These are phyloP conservation scores for Coemansia sp. DNA, from an alignment of 371 early-diverging fungal genomes.

Conservation along the genomic window DNA sequence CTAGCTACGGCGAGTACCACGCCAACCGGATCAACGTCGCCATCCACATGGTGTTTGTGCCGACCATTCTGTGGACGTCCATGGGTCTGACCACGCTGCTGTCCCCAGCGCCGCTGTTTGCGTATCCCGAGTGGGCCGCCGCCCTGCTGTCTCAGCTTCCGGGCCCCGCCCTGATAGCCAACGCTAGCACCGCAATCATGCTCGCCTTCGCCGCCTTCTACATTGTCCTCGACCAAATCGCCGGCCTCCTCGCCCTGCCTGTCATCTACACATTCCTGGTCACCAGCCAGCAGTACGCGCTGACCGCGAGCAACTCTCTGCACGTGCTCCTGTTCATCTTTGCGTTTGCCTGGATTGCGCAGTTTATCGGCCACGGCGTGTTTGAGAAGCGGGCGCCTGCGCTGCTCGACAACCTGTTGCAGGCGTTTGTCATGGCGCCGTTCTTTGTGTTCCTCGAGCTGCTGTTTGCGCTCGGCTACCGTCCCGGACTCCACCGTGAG, in stretches of 20 bases:
- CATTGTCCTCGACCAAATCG: constrained; percentile 72
- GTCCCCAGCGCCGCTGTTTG: constrained; percentile 38
- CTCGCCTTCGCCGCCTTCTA: constrained; percentile 72
- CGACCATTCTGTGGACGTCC: constrained; percentile 82
- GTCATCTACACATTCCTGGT: constrained; percentile 60
- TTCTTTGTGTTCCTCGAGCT: constrained; percentile 91
- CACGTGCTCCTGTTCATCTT: constrained; percentile 62
- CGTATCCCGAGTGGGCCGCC: constrained; percentile 29
- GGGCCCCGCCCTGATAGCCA: constrained; percentile 53
- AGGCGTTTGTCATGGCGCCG: constrained; percentile 91
- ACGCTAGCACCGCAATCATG: constrained; percentile 60
- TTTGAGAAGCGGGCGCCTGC: constrained; percentile 89
- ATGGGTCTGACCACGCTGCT: constrained; percentile 55
- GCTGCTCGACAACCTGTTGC: constrained; percentile 78
- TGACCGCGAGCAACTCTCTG: constrained; percentile 56
- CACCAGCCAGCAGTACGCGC: constrained; percentile 60
- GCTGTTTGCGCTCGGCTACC: constrained; percentile 84
- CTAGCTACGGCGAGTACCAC: constrained; percentile 79
- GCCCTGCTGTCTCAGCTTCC: constrained; percentile 30
- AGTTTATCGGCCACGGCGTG: constrained; percentile 85
- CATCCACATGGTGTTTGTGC: constrained; percentile 90
- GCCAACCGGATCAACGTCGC: constrained; percentile 72
- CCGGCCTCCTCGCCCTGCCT: constrained; percentile 64
- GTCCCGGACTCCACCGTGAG: constrained; percentile 67
- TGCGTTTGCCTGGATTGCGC: constrained; percentile 78